Evolutionary conservation across 2,329 filamentous ascomycete genomes (phyloP).

Genomic region (Fusarium vanettenii): DNA sequence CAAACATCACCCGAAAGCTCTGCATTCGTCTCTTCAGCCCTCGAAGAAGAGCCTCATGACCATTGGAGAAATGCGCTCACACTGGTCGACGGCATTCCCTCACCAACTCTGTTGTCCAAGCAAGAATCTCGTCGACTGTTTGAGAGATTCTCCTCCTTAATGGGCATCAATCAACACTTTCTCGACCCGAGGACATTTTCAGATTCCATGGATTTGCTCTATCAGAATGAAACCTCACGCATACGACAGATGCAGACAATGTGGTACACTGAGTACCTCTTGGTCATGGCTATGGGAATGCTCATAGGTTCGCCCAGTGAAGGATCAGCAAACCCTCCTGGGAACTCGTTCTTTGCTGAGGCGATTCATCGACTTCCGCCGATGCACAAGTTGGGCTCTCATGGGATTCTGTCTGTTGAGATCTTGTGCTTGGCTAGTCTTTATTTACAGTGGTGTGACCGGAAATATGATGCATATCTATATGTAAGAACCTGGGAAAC

Average conservation of each 20-base stretch:
- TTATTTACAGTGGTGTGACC: slow-evolving; percentile 45
- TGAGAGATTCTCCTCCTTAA: slow-evolving; percentile 37
- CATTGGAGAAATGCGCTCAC: slow-evolving; percentile 22
- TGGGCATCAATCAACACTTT: slow-evolving; percentile 46
- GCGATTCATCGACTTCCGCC: slow-evolving; percentile 42
- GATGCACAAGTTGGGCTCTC: slow-evolving; percentile 38
- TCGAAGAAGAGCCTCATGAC: slow-evolving; percentile 21
- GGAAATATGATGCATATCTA: slow-evolving; percentile 45
- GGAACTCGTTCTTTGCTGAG: slow-evolving; percentile 42
- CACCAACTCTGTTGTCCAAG: slow-evolving; percentile 24
- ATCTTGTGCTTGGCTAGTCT: slow-evolving; percentile 41
- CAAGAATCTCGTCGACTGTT: slow-evolving; percentile 36
- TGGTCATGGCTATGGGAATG: slow-evolving; percentile 47
- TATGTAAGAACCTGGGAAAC: slow-evolving; percentile 27
- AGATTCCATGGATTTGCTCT: slow-evolving; percentile 40
- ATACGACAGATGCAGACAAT: slow-evolving; percentile 32
- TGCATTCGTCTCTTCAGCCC: slow-evolving; percentile 42
- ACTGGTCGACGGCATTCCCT: slow-evolving; percentile 38
- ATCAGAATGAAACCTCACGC: slow-evolving; percentile 30
- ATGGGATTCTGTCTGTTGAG: slow-evolving; percentile 43
- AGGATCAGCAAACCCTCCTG: slow-evolving; percentile 30
- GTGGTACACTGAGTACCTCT: slow-evolving; percentile 44
- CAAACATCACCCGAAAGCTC: slow-evolving; percentile 44
- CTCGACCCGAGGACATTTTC: slow-evolving; percentile 43
- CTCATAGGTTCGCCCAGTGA: slow-evolving; percentile 39